Conservation (phyloP, 2,329 filamentous ascomycete species). For the Mycosphaerelloides madeirae region DNA sequence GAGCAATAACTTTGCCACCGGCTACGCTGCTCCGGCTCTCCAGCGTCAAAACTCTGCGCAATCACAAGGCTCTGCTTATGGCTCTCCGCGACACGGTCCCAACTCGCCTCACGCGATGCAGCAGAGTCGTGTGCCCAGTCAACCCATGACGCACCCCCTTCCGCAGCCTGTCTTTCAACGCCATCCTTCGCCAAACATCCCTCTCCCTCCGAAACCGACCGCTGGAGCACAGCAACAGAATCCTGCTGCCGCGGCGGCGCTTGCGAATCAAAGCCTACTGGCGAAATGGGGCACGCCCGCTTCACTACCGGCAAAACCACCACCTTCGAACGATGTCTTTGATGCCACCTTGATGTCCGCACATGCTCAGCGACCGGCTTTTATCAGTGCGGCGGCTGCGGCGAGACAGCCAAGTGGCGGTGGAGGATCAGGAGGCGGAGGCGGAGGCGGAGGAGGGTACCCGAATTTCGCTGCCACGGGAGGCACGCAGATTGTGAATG, state of each 20-base stretch:
- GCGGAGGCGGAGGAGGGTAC: neutral
- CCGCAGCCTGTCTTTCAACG: conserved; percentile 35
- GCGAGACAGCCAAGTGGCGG: conserved; percentile 13
- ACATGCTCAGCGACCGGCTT: conserved; percentile 18
- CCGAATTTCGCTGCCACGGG: conserved; percentile 1
- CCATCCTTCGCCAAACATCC: conserved; percentile 31
- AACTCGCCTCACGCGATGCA: conserved; percentile 10
- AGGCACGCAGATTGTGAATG: conserved; percentile 5
- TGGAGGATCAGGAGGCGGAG: neutral
- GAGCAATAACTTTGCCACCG: conserved; percentile 6
- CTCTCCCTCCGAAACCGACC: conserved; percentile 31
- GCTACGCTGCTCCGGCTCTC: conserved; percentile 12
- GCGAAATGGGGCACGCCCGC: conserved; percentile 54
- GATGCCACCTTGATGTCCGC: conserved; percentile 15
- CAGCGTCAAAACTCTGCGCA: conserved; percentile 32
- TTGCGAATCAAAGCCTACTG: conserved; percentile 43
- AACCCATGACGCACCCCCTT: conserved; percentile 33
- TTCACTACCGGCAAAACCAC: conserved; percentile 53
- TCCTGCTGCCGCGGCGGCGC: conserved; percentile 15
- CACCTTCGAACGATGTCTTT: conserved; percentile 38
- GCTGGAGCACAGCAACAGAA: conserved; percentile 12
- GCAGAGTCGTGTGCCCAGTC: conserved; percentile 16
- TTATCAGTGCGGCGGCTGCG: conserved; percentile 14
- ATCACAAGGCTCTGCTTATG: conserved; percentile 27
- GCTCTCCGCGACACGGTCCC: conserved; percentile 20